phyloP scores from a whole-genome alignment of 257 asterid genomes.

The Phtheirospermum japonicum region DNA sequence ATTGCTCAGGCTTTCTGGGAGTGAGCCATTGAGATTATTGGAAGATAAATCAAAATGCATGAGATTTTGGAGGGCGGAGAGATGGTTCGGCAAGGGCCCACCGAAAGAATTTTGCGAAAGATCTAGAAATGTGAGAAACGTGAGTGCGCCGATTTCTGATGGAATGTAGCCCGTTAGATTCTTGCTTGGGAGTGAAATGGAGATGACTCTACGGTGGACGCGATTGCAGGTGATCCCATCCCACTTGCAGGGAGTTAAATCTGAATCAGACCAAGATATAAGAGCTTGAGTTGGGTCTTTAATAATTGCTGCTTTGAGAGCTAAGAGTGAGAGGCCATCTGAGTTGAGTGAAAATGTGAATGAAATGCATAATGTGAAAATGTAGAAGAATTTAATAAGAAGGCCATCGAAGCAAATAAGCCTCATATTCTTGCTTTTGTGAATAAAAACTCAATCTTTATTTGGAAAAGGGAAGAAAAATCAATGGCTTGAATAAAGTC shows the following conservation, averaged over 20 bases:
- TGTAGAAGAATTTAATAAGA: constrained; percentile 31
- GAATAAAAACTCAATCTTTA: constrained; percentile 40
- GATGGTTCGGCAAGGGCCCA: constrained; percentile 71
- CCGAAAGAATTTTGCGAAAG: constrained; percentile 62
- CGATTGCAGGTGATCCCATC: constrained; percentile 69
- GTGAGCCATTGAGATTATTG: constrained; percentile 65
- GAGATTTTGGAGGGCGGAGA: constrained; percentile 54
- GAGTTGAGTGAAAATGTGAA: constrained; percentile 47
- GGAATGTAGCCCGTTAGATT: constrained; percentile 86
- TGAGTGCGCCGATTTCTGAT: constrained; percentile 78
- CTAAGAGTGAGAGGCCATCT: constrained; percentile 85
- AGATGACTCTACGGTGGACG: constrained; percentile 42
- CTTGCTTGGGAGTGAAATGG: constrained; percentile 60
- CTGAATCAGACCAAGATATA: constrained; percentile 64
- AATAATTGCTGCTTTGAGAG: constrained; percentile 79
- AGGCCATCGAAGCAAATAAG: background rate
- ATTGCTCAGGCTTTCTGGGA: constrained; percentile 51
- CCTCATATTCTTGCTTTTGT: constrained; percentile 6
- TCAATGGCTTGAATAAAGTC: constrained; percentile 15
- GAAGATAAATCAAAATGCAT: constrained; percentile 72
- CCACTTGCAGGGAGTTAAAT: constrained; percentile 81
- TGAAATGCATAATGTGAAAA: constrained; percentile 41
- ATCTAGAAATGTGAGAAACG: constrained; percentile 58
- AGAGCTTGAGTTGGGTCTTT: constrained; percentile 67
- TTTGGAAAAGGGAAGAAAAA: background rate